A percentile compares a stretch with the other conserved stretches of the same genome.
phyloP scores from a whole-genome alignment of 1,284 basidiomycete genomes.

The Cutaneotrichosporon sp. region DNA sequence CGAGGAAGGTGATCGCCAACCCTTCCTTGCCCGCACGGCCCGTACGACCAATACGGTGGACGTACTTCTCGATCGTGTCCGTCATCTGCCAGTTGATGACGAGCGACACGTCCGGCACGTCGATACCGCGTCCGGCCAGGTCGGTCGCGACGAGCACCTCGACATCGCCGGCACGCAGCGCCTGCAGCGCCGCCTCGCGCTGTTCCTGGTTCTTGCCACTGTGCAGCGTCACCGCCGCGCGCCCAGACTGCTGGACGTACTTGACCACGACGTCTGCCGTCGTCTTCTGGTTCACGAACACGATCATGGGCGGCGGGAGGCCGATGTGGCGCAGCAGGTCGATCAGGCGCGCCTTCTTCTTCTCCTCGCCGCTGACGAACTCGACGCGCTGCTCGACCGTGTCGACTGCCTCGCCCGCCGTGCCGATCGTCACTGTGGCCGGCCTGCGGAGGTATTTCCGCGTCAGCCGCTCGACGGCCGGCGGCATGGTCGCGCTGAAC shows the following conservation, averaged over 20 bases:
- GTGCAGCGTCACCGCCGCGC: slow-evolving; percentile 81
- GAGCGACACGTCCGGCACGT: slow-evolving; percentile 86
- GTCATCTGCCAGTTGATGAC: slow-evolving; percentile 99
- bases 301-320: slow-evolving; percentile 87
- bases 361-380: slow-evolving; percentile 86
- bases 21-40: slow-evolving; percentile 95
- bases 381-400: slow-evolving; percentile 96
- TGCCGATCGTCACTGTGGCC: slow-evolving; percentile 94
- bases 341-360: slow-evolving; percentile 75
- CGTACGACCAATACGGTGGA: slow-evolving; percentile 93
- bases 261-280: slow-evolving; percentile 94
- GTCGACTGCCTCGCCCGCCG: slow-evolving; percentile 94
- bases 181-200: slow-evolving; percentile 83
- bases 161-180: slow-evolving; percentile 75
- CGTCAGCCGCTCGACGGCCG: slow-evolving; percentile 88
- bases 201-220: slow-evolving; percentile 97
- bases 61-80: slow-evolving; percentile 86
- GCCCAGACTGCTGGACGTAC: slow-evolving; percentile 77
- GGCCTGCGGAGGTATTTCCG: slow-evolving; percentile 89
- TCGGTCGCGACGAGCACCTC: slow-evolving; percentile 93
- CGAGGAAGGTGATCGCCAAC: slow-evolving; percentile 88
- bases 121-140: slow-evolving; percentile 95
- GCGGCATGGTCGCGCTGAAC: slow-evolving; percentile 98
- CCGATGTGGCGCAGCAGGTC: slow-evolving; percentile 83
- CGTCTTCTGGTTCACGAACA: slow-evolving; percentile 99